Evolutionary conservation across 495 filamentous ascomycete species (phyloP), one percentile per base, ranked within the genome.

Genomic region (Neurospora intermedia): DNA sequence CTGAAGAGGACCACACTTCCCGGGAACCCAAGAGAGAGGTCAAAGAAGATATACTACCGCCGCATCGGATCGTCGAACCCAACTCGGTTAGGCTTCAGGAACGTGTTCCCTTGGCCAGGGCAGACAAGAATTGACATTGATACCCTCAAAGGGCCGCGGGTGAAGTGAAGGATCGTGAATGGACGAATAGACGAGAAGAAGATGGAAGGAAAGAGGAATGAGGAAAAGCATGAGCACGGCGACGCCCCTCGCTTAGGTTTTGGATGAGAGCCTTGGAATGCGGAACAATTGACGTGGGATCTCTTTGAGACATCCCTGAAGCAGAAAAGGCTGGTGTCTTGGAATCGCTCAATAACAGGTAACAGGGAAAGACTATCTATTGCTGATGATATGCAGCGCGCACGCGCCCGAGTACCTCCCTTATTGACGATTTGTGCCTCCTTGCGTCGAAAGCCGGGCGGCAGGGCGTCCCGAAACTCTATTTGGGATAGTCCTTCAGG

Each of bases 401-500:
- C 15, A 59, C 69, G 69, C 70, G 74, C 45, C 70, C 45, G 71
- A 73, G 42, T 10, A 45, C 69, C 69, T 76, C 76, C 78, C 74
- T 79, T 76, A 72, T 74, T 15, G 73, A 41, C 54, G 54, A 62
- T 62, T 18, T 9, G 43, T 71, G 62, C 59, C 73, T 75, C 75
- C 78, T 69, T 77, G 73, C 72, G 69, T 70, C 46, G 27, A 76
- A 23, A 18, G 31, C 48, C 39, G 31, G 71, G 72, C 39, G 48
- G 42, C 62, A 71, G 69, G 27, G 43, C 46, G 69, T 54, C 46
- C 41, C 83, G 87, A 43, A 27, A 20, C 38, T 38, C 79, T 85
- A 85, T 80, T 91, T 91, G 39, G 93, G 92, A 80, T 93, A 94
- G 69, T 96, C 89, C 81, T 97, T 98, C 76, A 98, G 81, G 79